Percentiles rank a stretch among this genome's conserved stretches.
These are phyloP conservation scores for Xylaria palmicola DNA, from an alignment of 495 filamentous ascomycete species.

Conservation along the genomic window DNA sequence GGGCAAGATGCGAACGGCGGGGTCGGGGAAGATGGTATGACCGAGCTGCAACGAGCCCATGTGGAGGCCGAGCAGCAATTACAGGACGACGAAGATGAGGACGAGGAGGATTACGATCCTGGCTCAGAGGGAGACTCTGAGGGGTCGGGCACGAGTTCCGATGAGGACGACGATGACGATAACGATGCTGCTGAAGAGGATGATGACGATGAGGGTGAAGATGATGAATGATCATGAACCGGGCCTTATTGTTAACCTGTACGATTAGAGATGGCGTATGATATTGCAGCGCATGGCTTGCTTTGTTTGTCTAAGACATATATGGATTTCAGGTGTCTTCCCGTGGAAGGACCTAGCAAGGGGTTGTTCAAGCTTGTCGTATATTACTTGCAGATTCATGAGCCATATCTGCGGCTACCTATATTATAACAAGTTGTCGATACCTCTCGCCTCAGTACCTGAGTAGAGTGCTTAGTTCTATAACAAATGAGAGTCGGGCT, in stretches of 20 bases:
- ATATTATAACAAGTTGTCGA: too few relatives aligned
- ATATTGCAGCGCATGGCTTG: not conserved
- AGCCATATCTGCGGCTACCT: too few relatives aligned
- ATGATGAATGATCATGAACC: conserved; percentile 14
- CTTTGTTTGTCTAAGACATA: not conserved
- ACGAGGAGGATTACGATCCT: conserved; percentile 88
- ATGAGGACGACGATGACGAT: conserved; percentile 52
- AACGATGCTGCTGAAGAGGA: conserved; percentile 49
- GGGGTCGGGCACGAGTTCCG: conserved; percentile 58
- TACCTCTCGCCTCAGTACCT: too few relatives aligned
- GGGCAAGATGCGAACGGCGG: conserved; percentile 49
- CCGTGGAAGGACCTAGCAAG: not conserved
- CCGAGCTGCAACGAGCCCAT: conserved; percentile 54
- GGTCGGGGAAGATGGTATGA: conserved; percentile 67
- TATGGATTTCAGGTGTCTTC: not conserved
- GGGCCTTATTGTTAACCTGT: not conserved
- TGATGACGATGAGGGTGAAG: conserved; percentile 35
- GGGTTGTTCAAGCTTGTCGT: too few relatives aligned
- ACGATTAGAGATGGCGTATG: not conserved
- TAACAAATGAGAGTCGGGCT: too few relatives aligned
- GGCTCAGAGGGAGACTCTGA: conserved; percentile 74
- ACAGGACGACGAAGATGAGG: conserved; percentile 75
- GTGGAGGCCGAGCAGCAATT: conserved; percentile 46
- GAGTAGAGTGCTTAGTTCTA: too few relatives aligned
- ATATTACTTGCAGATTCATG: too few relatives aligned